Evolutionary conservation across 495 filamentous ascomycete species (phyloP).

Genomic region (Zalerion maritima): DNA sequence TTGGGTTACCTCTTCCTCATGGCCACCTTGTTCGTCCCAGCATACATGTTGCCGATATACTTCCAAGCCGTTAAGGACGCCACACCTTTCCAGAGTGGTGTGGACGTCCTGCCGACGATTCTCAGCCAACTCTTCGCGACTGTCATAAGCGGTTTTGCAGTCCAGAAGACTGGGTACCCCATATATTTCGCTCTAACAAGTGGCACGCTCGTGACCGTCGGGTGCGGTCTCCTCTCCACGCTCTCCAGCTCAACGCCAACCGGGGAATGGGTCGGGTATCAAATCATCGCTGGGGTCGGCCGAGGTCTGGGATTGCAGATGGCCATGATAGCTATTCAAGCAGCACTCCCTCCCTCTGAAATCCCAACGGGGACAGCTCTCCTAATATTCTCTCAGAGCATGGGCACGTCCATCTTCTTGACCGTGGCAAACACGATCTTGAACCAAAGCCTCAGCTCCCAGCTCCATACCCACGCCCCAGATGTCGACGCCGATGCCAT

Average conservation of each 20-base stretch:
- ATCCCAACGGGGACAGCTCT: slow-evolving; percentile 36
- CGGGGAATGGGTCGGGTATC: slow-evolving; percentile 43
- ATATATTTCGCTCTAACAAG: slow-evolving; percentile 27
- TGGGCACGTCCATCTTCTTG: slow-evolving; percentile 34
- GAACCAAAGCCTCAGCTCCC: slow-evolving; percentile 24
- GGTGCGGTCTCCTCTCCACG: slow-evolving; percentile 35
- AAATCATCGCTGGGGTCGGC: slow-evolving; percentile 40
- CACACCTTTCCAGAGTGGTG: slow-evolving; percentile 31
- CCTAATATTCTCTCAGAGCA: slow-evolving; percentile 35
- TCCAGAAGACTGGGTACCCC: slow-evolving; percentile 33
- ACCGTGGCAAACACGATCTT: slow-evolving; percentile 34
- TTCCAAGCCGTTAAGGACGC: slow-evolving; percentile 45
- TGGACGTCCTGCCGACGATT: slow-evolving; percentile 37
- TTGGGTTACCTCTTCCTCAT: slow-evolving; percentile 14
- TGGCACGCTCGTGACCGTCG: slow-evolving; percentile 19
- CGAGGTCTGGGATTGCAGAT: slow-evolving; percentile 36
- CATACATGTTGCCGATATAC: slow-evolving; percentile 48
- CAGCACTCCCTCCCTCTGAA: slow-evolving; percentile 25
- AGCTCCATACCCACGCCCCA: slow-evolving; percentile 22
- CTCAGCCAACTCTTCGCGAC: slow-evolving; percentile 33
- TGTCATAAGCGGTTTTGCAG: slow-evolving; percentile 29
- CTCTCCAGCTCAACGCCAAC: slow-evolving; percentile 25
- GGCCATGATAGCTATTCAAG: slow-evolving; percentile 41
- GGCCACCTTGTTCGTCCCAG: slow-evolving; percentile 11
- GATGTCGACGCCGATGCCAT: slow-evolving; percentile 18